phyloP scores from a whole-genome alignment of 257 asterid genomes.

The Solanum piurae region DNA sequence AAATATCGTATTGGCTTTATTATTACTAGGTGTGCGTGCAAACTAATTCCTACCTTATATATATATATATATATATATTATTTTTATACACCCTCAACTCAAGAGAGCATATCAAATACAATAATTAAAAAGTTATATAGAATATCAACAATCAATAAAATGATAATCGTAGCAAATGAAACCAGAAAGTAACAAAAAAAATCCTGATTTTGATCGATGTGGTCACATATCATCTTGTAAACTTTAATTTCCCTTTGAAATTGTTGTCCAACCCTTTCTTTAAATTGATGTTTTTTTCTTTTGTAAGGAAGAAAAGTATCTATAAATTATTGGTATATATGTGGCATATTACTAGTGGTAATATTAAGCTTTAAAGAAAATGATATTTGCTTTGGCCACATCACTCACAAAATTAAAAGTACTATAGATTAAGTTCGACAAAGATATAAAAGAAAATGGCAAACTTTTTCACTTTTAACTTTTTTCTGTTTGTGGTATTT shows the following conservation, averaged over 20 bases:
- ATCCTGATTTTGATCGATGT: neutral
- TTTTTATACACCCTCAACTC: neutral
- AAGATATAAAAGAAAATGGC: neutral
- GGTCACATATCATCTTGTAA: neutral
- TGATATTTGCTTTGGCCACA: neutral
- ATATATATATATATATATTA: fast-evolving
- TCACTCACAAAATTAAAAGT: neutral
- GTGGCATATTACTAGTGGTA: neutral
- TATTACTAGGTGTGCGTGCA: too few species aligned
- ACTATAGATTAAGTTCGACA: neutral
- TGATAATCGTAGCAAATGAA: neutral
- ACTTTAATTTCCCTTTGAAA: neutral
- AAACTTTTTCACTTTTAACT: neutral
- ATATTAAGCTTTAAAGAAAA: neutral
- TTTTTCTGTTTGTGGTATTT: fast-evolving
- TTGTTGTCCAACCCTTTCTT: neutral
- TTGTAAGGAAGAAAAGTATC: neutral
- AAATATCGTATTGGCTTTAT: too few species aligned
- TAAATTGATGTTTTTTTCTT: neutral
- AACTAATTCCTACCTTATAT: neutral
- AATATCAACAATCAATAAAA: neutral
- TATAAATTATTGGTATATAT: neutral
- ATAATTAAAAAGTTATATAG: neutral
- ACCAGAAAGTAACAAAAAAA: neutral
- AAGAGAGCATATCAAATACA: neutral